A percentile compares a stretch with the other conserved stretches of the same genome.
Conservation (phyloP, 768 basidiomycete species). For the Calocybe indica region DNA sequence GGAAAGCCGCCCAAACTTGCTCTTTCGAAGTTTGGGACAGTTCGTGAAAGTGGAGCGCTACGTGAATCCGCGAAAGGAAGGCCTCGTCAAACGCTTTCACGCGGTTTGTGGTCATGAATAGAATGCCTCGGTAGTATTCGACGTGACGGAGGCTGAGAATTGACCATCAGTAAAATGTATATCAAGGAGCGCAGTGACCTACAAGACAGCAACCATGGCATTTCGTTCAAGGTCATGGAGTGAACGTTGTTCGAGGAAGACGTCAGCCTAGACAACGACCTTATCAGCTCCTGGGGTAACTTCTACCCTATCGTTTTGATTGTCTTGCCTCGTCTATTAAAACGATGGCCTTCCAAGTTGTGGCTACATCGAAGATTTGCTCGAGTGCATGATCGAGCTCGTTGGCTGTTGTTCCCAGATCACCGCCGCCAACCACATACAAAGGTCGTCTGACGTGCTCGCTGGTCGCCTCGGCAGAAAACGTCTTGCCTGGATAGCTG, state of each 20-base stretch:
- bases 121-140: constrained; percentile 51
- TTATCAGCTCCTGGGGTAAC: constrained; percentile 3
- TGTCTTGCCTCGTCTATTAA: constrained; percentile 43
- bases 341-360: constrained; percentile 56
- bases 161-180: constrained; percentile 15
- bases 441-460: constrained; percentile 48
- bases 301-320: neutral
- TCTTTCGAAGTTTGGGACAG: constrained; percentile 45
- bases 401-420: constrained; percentile 42
- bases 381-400: constrained; percentile 39
- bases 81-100: constrained; percentile 61
- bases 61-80: constrained; percentile 62
- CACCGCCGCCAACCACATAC: constrained; percentile 50
- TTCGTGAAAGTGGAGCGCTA: constrained; percentile 59
- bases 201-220: constrained; percentile 70
- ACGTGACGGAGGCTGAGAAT: constrained; percentile 45
- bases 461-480: constrained; percentile 54
- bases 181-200: constrained; percentile 9
- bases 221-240: constrained; percentile 61
- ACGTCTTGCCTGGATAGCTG: constrained; percentile 38
- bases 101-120: constrained; percentile 53
- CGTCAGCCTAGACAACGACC: constrained; percentile 41
- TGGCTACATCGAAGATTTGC: constrained; percentile 45
- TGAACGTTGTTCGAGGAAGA: constrained; percentile 66
- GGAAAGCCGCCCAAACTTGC: constrained; percentile 63